Evolutionary conservation across 345 rosid species (phyloP), one percentile per base, ranked within the genome.

Genomic region (Clarkia xantiana): DNA sequence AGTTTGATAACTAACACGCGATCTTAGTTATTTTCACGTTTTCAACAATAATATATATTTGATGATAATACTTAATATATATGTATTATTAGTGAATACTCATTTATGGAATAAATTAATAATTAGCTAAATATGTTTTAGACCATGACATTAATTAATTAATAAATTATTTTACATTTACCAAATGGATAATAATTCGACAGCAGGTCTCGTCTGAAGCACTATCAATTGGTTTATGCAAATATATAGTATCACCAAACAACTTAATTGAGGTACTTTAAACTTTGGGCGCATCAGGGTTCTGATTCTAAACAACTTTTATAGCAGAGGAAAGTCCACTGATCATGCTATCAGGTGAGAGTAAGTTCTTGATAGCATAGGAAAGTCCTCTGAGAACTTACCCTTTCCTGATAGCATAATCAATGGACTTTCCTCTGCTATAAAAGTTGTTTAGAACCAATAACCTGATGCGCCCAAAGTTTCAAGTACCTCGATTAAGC

Each of bases 221-320:
- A 49, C 77, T 72, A 69, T 73, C 84, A 40, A 57, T 57, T 44
- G 71, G 69, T 55, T 77, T 80, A 57, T 57, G 67, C 60, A 66
- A 58, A 52, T 66, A 74, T 57, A 90, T 90, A 49, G 61, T 64
- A 72, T 80, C 60, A 23, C 97, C 95, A 77, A 90, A 90, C 53
- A 90, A 60, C 67, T 77, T 85, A 68, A 90, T 44, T 29, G 36
- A 29, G 42, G 86, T 71, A 64, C 51, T 3, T 74, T 71, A 49
- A 50, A 69, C 62, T 72, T 77, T 49, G 65, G 39, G 10, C 67
- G 7, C 52, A 69, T 20, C 66, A 52, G 54, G 49, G 40, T 65
- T 74, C 57, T 48, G 59, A 63, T 76, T 74, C 51, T 71, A 76
- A 59, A 55, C 45, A 40, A 40, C 67, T 42, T 80, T 86, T 4